phyloP scores from a whole-genome alignment of 192 early-diverging fungal genomes.

The Coemansia sp. region DNA sequence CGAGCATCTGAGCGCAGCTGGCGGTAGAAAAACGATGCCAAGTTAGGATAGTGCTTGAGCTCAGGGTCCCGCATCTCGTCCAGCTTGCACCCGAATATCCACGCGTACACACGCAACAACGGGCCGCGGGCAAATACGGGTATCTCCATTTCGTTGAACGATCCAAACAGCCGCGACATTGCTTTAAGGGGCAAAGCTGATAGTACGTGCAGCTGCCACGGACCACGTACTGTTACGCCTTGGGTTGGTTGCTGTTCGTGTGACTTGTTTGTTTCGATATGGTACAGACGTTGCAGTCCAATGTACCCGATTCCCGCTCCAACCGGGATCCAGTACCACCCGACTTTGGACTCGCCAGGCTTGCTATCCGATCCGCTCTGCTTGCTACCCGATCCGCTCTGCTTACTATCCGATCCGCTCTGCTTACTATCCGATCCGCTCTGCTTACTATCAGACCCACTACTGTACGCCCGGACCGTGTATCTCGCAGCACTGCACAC shows the following conservation, averaged over 20 bases:
- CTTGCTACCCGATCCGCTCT: neutral
- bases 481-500: neutral
- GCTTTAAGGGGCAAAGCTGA: constrained; percentile 84
- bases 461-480: constrained; percentile 17
- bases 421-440: neutral
- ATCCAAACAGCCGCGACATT: constrained; percentile 90
- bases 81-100: constrained; percentile 86
- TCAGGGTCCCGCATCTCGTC: constrained; percentile 90
- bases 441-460: neutral
- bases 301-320: constrained; percentile 75
- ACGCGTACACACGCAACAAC: constrained; percentile 76
- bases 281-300: constrained; percentile 63
- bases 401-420: neutral
- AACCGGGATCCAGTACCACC: constrained; percentile 76
- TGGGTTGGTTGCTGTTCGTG: constrained; percentile 4
- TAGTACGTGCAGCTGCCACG: constrained; percentile 90
- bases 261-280: constrained; percentile 51
- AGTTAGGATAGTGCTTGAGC: constrained; percentile 76
- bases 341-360: neutral
- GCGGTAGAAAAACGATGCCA: constrained; percentile 93
- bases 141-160: constrained; percentile 81
- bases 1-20: constrained; percentile 75
- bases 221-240: constrained; percentile 63
- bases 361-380: constrained; percentile 7
- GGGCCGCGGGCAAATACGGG: constrained; percentile 73